Evolutionary conservation across 257 asterid species (phyloP).

Genomic region (Nicotiana noctiflora): DNA sequence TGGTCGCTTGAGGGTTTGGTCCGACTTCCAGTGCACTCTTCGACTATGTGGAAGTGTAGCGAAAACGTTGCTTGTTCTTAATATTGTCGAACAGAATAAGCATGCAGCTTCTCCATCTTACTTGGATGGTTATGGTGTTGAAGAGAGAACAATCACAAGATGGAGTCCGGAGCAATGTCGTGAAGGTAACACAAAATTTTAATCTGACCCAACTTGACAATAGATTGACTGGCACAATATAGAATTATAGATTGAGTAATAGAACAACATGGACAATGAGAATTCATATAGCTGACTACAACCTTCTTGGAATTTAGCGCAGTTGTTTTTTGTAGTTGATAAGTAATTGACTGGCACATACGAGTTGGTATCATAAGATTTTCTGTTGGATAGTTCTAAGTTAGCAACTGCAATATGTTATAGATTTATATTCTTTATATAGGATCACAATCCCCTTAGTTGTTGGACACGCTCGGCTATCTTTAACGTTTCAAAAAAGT

Average conservation of each 20-base stretch:
- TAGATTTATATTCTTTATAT: too few species aligned
- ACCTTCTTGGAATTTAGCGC: not conserved
- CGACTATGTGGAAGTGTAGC: constrained; percentile 80
- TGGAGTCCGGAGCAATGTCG: constrained; percentile 67
- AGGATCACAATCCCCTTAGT: not conserved
- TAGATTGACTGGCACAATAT: not conserved
- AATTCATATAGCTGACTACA: not conserved
- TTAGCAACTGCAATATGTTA: not conserved
- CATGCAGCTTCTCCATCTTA: constrained; percentile 15
- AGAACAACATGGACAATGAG: too few species aligned
- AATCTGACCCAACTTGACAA: not conserved
- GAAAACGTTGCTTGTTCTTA: constrained; percentile 56
- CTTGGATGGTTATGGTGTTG: constrained; percentile 34
- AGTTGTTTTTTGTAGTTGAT: not conserved
- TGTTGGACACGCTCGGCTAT: too few species aligned
- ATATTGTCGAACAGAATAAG: constrained; percentile 14
- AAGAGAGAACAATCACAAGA: constrained; percentile 53
- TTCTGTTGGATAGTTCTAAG: not conserved
- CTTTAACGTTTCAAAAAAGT: too few species aligned
- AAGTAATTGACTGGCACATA: not conserved
- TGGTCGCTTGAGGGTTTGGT: constrained; percentile 65
- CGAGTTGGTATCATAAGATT: not conserved
- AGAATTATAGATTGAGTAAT: not conserved
- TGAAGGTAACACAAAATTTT: constrained; percentile 9
- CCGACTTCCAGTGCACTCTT: constrained; percentile 68